Conservation (phyloP, 73 alveolate genomes). For the Paramecium sonneborni region DNA sequence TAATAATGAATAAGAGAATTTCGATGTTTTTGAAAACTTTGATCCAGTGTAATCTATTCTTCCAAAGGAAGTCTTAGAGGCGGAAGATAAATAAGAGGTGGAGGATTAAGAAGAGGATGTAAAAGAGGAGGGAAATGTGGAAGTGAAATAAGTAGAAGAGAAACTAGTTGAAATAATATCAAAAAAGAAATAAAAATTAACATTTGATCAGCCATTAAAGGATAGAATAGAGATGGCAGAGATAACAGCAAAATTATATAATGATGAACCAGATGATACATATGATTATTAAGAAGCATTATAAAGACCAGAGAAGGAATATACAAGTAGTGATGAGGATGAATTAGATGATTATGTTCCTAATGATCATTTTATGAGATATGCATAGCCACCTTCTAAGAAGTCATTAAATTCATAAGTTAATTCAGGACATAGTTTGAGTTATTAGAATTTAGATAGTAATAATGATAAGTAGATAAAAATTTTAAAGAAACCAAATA, state of each 20-base stretch:
- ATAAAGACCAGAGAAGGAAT: not conserved
- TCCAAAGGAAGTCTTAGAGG: not conserved
- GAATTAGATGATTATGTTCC: not conserved
- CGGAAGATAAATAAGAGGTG: not conserved
- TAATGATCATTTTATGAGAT: not conserved
- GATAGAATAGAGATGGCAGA: conserved; percentile 14
- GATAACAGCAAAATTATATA: not conserved
- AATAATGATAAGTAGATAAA: not conserved
- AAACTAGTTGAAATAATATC: not conserved
- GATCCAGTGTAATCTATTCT: not conserved
- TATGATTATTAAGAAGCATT: conserved; percentile 38
- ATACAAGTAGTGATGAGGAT: conserved; percentile 14
- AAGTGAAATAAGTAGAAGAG: not conserved
- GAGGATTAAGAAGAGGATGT: not conserved
- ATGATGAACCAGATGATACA: conserved; percentile 52
- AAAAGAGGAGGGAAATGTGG: not conserved
- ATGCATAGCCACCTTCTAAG: not conserved
- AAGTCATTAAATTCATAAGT: not conserved
- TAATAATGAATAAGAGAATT: not conserved
- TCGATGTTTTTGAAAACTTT: not conserved
- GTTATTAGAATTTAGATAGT: not conserved
- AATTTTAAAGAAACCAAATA: not conserved
- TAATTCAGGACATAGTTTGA: not conserved
- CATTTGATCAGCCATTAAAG: conserved; percentile 22
- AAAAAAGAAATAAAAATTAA: conserved; percentile 10